phyloP scores from a whole-genome alignment of 108 stramenopile genomes.

The Phaeodactylum tricornutum region DNA sequence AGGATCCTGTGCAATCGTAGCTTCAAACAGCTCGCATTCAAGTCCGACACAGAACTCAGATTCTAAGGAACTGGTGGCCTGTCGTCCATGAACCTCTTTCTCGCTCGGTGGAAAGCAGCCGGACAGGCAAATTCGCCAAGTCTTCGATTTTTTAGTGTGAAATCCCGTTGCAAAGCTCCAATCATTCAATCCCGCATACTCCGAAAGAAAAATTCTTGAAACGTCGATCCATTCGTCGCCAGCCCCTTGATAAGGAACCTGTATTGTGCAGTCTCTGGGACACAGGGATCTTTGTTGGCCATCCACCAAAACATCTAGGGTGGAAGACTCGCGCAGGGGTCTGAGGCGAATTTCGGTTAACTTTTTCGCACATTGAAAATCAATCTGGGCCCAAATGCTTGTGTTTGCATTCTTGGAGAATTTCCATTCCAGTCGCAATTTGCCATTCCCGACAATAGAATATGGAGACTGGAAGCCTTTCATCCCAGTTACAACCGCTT shows the following conservation, averaged over 20 bases:
- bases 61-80: not conserved
- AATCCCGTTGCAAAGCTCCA: conserved; percentile 44
- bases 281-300: conserved; percentile 5
- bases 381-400: conserved; percentile 34
- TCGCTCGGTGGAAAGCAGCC: conserved; percentile 2
- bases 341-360: conserved; percentile 22
- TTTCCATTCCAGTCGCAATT: conserved; percentile 28
- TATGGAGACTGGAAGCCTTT: conserved; percentile 21
- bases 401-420: not conserved
- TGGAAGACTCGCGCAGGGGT: too few relatives aligned
- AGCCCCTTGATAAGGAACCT: conserved; percentile 29
- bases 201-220: conserved; percentile 8
- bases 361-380: conserved; percentile 33
- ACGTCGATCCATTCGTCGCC: conserved; percentile 56
- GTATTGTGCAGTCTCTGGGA: conserved; percentile 33
- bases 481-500: conserved; percentile 32
- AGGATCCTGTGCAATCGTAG: conserved; percentile 34
- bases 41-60: conserved; percentile 22
- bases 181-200: conserved; percentile 1
- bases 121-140: conserved; percentile 29
- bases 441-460: conserved; percentile 18
- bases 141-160: conserved; percentile 40
- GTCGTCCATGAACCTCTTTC: not conserved
- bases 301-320: too few relatives aligned
- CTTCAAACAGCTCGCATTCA: conserved; percentile 38